Evolutionary conservation across 1,139 yeast species (phyloP).

Genomic region (Suhomyces guaymorum): DNA sequence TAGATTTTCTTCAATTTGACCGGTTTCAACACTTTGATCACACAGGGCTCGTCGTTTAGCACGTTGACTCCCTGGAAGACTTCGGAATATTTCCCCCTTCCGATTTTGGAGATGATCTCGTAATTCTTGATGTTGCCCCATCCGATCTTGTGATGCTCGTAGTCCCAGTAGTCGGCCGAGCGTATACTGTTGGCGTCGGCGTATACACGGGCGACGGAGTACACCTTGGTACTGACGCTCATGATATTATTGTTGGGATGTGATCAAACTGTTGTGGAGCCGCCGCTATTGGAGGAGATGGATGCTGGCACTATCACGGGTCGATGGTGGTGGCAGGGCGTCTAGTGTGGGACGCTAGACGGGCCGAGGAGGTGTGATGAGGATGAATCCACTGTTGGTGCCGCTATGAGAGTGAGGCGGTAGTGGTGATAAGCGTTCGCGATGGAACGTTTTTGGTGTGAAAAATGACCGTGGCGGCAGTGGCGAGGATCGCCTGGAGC

Average conservation of each 20-base stretch:
- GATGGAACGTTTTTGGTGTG: no score
- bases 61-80: constrained; percentile 75
- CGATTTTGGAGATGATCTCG: constrained; percentile 89
- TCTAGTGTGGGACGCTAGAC: no score
- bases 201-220: constrained; percentile 83
- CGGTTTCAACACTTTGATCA: constrained; percentile 76
- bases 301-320: no score
- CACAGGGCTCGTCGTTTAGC: constrained; percentile 53
- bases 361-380: no score
- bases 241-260: constrained; percentile 13
- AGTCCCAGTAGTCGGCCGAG: constrained; percentile 93
- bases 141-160: constrained; percentile 66
- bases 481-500: no score
- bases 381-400: no score
- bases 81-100: constrained; percentile 96
- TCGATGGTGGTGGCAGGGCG: no score
- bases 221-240: constrained; percentile 39
- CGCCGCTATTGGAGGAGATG: no score
- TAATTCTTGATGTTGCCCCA: constrained; percentile 80
- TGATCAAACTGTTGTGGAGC: constrained; percentile 17
- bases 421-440: no score
- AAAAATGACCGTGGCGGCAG: no score
- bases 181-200: constrained; percentile 79
- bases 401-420: no score
- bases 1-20: constrained; percentile 78